These are phyloP conservation scores for Guyanaporus albipodus DNA, from an alignment of 768 basidiomycete genomes.

Conservation along the genomic window DNA sequence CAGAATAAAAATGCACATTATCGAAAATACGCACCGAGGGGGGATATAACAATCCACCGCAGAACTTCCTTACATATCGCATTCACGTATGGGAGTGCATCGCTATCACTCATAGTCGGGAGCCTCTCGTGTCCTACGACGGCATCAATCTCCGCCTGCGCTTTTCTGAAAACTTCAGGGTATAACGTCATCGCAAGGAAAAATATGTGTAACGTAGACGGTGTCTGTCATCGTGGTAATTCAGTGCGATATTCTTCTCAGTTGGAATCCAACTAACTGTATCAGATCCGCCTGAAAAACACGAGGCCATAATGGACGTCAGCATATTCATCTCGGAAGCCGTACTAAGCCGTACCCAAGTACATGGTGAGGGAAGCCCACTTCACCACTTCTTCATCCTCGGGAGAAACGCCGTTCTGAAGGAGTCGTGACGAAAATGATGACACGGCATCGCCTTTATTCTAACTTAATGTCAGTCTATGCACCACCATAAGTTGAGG, in stretches of 20 bases:
- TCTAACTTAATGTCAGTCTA: neutral
- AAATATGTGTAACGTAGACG: conserved; percentile 9
- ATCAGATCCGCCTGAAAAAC: conserved; percentile 24
- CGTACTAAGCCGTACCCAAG: conserved; percentile 6
- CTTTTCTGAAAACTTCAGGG: conserved; percentile 6
- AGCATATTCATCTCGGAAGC: neutral
- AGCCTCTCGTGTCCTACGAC: conserved; percentile 11
- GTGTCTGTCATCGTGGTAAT: conserved; percentile 12
- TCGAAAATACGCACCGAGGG: neutral
- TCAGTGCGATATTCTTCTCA: neutral
- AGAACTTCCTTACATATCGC: conserved; percentile 17
- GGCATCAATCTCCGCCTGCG: conserved; percentile 12
- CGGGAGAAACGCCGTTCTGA: conserved; percentile 3
- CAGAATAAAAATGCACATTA: neutral
- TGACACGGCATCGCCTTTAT: conserved; percentile 5
- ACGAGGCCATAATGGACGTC: neutral
- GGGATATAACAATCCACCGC: conserved; percentile 1
- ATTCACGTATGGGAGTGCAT: conserved; percentile 14
- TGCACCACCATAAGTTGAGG: neutral
- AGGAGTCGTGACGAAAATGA: conserved; percentile 14
- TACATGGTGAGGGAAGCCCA: conserved; percentile 19
- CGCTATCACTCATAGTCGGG: conserved; percentile 9
- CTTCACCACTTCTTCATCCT: conserved; percentile 12
- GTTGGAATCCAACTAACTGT: conserved; percentile 23
- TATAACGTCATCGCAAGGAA: conserved; percentile 18